phyloP scores from a whole-genome alignment of 164 flowering plant genomes.

The Aristolochia californica region DNA sequence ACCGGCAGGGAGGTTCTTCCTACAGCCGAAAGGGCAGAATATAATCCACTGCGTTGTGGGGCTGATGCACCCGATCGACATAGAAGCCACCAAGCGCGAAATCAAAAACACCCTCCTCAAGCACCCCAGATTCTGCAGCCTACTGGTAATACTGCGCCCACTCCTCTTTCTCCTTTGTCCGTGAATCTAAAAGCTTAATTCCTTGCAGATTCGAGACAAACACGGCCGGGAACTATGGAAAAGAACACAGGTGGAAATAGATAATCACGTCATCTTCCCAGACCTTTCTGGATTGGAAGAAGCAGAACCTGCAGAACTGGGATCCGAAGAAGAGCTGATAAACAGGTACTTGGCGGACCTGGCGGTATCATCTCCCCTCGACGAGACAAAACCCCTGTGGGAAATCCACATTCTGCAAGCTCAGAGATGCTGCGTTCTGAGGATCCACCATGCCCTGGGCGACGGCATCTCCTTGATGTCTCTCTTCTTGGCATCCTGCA shows the following conservation, averaged over 20 bases:
- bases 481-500: slow-evolving; percentile 34
- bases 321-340: slow-evolving; percentile 13
- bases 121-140: slow-evolving; percentile 55
- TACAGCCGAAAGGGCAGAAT: slow-evolving; percentile 30
- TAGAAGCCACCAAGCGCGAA: slow-evolving; percentile 19
- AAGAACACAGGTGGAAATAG: slow-evolving; percentile 28
- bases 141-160: slow-evolving; percentile 16
- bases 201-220: slow-evolving; percentile 16
- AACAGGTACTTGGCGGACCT: slow-evolving; percentile 47
- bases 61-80: slow-evolving; percentile 21
- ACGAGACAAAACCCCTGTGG: slow-evolving; percentile 53
- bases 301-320: too few species aligned
- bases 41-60: slow-evolving; percentile 37
- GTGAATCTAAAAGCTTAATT: background rate
- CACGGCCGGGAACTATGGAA: slow-evolving; percentile 49
- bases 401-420: slow-evolving; percentile 42
- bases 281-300: background rate
- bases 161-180: background rate
- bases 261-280: slow-evolving; percentile 34
- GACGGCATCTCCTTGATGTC: slow-evolving; percentile 70
- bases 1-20: slow-evolving; percentile 47
- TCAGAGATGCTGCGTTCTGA: slow-evolving; percentile 26
- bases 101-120: slow-evolving; percentile 23
- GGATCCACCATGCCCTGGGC: slow-evolving; percentile 65
- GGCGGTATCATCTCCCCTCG: slow-evolving; percentile 33